phyloP scores from a whole-genome alignment of 2,329 filamentous ascomycete genomes.

The Epichloe gansuensis region DNA sequence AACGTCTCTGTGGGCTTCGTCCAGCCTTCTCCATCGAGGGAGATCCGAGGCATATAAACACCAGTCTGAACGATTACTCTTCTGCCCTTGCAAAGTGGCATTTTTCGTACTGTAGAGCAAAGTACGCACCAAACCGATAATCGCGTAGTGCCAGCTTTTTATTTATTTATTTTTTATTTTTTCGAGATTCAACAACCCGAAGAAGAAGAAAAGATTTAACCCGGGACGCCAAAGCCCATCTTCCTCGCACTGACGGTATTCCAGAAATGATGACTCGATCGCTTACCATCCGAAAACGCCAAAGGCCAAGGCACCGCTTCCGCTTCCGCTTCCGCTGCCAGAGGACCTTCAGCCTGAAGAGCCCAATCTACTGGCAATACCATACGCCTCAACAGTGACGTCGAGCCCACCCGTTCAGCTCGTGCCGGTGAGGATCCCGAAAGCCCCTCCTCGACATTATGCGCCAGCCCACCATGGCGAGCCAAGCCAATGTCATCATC shows the following conservation, averaged over 20 bases:
- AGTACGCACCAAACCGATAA: no score
- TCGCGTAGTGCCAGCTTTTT: no score
- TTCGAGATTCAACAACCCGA: not conserved
- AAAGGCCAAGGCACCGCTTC: not conserved
- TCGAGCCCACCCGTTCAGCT: not conserved
- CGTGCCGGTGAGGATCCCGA: not conserved
- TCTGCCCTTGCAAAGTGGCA: no score
- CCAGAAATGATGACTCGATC: constrained; percentile 1
- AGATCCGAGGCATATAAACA: no score
- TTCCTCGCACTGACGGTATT: not conserved
- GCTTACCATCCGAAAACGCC: not conserved
- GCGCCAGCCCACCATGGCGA: not conserved
- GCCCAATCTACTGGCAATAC: not conserved
- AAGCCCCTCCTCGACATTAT: not conserved
- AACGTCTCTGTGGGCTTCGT: no score
- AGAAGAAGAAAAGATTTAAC: not conserved
- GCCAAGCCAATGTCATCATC: not conserved
- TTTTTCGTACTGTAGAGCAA: no score
- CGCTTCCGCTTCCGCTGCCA: not conserved
- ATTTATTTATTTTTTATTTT: no score
- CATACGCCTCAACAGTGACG: not conserved
- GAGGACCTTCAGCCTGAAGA: not conserved
- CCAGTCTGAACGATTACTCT: no score
- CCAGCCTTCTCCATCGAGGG: no score
- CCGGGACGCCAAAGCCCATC: not conserved